Base-by-base conservation (phyloP, 73 alveolate genomes). In the Paramecium caudatum region DNA sequence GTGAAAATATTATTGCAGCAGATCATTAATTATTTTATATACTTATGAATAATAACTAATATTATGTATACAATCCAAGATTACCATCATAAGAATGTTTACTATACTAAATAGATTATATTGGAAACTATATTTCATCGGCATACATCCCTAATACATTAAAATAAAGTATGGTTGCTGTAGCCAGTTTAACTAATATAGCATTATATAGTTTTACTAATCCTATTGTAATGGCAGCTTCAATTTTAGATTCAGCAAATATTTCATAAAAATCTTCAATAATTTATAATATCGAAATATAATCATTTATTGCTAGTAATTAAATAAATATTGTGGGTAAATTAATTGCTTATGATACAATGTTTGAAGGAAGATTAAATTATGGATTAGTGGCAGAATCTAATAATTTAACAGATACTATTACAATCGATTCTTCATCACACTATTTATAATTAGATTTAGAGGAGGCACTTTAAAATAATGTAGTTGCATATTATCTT, bases 1-100 rank as follows among this genome's bases (percentile, higher is more conserved):
- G 19, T 12, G 32, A 37, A 27, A 41, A 15, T 41, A 39, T 74
- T 37, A 43, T 74, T 8, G n/a, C 19, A 19, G 16, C 69, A 15
- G 88, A 74, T 74, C 25, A 37, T 5, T 21, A 30, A 13, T 21
- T 74, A 10, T 74, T 37, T 19, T 74, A 74, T 5, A 74, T 74
- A 21, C 43, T 37, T 10, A 41, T 74, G 68, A 74, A 37, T 19
- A 74, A 74, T 27, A 39, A 39, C 4, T 74, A 19, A 21, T 74
- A 74, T 25, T 74, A 15, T 39, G 88, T 74, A 6, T 74, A 74
- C 12, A 39, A 74, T 43, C 88, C 88, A 16, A 10, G 9, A 39
- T 21, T 37, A 74, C 13, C 43, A 9, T 37, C 62, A 41, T 13
- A 74, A 8, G 62, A 37, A 7, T 74, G 70, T 74, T 74, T 74